Evolutionary conservation across 495 filamentous ascomycete species (phyloP).

Genomic region (Parathielavia hyrcaniae): DNA sequence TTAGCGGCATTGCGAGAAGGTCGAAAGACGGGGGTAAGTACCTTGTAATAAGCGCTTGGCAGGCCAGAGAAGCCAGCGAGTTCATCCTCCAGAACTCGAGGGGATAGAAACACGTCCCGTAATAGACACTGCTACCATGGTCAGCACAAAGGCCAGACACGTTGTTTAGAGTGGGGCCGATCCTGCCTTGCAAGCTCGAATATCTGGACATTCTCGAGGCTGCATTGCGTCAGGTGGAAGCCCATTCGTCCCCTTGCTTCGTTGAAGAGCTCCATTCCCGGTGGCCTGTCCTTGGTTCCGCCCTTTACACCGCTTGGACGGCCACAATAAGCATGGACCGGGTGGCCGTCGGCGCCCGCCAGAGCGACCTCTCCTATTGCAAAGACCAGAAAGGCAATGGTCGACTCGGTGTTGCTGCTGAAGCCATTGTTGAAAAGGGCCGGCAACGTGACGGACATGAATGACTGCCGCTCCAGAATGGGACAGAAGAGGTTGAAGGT

Average conservation of each 20-base stretch:
- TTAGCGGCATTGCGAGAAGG: constrained; percentile 5
- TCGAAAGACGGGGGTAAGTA: constrained; percentile 16
- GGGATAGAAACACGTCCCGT: constrained; percentile 45
- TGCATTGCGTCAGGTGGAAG: constrained; percentile 49
- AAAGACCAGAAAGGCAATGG: constrained; percentile 52
- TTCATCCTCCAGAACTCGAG: constrained; percentile 54
- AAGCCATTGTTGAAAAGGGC: constrained; percentile 45
- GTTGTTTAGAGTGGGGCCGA: background rate
- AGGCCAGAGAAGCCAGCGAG: constrained; percentile 47
- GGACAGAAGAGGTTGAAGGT: constrained; percentile 52
- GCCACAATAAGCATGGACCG: constrained; percentile 40
- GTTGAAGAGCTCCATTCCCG: constrained; percentile 53
- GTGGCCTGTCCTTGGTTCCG: constrained; percentile 43
- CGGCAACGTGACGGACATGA: constrained; percentile 43
- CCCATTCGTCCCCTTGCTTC: constrained; percentile 54
- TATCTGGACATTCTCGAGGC: constrained; percentile 53
- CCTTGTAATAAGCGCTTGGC: constrained; percentile 49
- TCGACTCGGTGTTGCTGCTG: constrained; percentile 42
- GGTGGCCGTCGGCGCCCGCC: constrained; percentile 41
- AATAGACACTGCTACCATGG: constrained; percentile 42
- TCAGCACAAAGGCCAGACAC: constrained; percentile 1
- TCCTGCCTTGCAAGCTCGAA: constrained; percentile 48
- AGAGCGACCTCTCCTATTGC: constrained; percentile 51
- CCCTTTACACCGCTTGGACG: constrained; percentile 49
- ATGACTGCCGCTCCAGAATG: constrained; percentile 49